A percentile compares a stretch with the other conserved stretches of the same genome.
Evolutionary conservation across 139 green algal species (phyloP).

Genomic region (Coelastrella sp.): DNA sequence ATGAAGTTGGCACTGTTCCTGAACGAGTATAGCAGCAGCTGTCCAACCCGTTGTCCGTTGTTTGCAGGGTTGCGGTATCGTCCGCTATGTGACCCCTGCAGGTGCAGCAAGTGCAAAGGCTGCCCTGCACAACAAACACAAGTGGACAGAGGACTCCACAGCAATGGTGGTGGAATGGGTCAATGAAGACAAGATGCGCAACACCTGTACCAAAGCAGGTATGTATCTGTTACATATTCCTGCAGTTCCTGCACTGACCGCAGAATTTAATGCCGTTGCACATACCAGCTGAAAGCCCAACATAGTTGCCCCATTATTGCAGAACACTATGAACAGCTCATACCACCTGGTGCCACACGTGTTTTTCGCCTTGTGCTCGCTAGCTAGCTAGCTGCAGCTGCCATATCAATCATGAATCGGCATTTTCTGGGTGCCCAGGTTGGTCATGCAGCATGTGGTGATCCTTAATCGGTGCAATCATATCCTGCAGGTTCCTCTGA

Average conservation of each 20-base stretch:
- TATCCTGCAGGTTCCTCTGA: not conserved
- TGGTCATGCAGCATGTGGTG: not conserved
- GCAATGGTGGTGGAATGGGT: slow-evolving; percentile 32
- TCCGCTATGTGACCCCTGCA: not conserved
- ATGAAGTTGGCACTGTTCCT: no score
- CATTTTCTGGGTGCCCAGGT: no score
- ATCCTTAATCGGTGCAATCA: not conserved
- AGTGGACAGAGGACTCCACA: not conserved
- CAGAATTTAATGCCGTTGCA: not conserved
- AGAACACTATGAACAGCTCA: no score
- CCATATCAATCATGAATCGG: no score
- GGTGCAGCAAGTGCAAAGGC: slow-evolving; percentile 18
- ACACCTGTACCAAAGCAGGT: not conserved
- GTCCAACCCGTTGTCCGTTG: no score
- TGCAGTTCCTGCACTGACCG: not conserved
- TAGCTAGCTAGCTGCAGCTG: no score
- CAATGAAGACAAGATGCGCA: slow-evolving; percentile 19
- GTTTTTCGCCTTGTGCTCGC: no score
- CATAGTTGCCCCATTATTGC: no score
- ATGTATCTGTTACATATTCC: not conserved
- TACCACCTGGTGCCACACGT: no score
- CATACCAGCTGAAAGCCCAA: not conserved
- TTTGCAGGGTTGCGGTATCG: slow-evolving; percentile 27
- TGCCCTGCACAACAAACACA: not conserved
- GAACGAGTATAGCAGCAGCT: no score